Percentiles rank a stretch among this genome's conserved stretches.
phyloP scores from a whole-genome alignment of 371 early-diverging fungal genomes.

The Mortierella sp. region DNA sequence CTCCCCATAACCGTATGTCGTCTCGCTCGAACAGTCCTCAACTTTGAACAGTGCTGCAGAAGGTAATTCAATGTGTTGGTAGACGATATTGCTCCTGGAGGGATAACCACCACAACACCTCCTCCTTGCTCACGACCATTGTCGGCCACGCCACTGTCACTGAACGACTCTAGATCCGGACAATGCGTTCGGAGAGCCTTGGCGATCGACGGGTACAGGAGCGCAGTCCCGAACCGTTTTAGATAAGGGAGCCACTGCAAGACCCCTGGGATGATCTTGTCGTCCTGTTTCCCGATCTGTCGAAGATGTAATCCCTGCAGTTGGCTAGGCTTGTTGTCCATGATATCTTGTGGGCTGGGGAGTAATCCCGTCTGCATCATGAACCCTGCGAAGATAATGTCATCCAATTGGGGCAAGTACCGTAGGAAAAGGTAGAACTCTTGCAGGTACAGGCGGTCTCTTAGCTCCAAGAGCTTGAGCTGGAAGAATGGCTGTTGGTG shows the following conservation, averaged over 20 bases:
- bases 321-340: neutral
- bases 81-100: neutral
- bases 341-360: neutral
- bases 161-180: neutral
- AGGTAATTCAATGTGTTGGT: neutral
- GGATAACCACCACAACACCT: neutral
- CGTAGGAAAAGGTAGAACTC: neutral
- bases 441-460: neutral
- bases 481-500: neutral
- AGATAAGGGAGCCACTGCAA: neutral
- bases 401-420: neutral
- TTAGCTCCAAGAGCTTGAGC: neutral
- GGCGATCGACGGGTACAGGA: neutral
- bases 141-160: neutral
- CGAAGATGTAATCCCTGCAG: neutral
- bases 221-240: neutral
- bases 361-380: neutral
- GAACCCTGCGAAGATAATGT: neutral
- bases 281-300: constrained; percentile 1
- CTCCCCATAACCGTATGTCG: neutral
- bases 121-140: neutral
- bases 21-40: neutral
- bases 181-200: neutral
- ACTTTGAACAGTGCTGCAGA: neutral
- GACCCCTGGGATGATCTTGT: neutral